phyloP scores from a whole-genome alignment of 176 grass and related monocot species.

The Musa beccarii region DNA sequence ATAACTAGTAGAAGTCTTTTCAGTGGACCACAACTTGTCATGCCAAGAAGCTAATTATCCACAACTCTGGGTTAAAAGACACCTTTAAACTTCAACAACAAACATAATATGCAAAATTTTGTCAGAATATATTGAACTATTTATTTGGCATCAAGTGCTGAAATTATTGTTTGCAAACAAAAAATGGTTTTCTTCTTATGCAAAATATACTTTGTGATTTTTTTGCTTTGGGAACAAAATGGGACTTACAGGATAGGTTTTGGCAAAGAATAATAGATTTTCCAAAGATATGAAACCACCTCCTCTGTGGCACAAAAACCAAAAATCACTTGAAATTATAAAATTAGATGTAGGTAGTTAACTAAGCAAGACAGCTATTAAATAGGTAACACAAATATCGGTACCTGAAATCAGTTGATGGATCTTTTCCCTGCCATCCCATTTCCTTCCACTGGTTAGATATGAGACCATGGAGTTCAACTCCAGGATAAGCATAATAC shows the following conservation, averaged over 20 bases:
- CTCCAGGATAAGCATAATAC: slow-evolving; percentile 72
- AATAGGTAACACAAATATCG: not conserved
- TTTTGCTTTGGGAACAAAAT: not conserved
- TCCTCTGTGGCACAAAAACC: slow-evolving; percentile 49
- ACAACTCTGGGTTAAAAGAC: too few species aligned
- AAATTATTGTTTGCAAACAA: not conserved
- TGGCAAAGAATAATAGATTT: slow-evolving; percentile 85
- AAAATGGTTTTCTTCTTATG: not conserved
- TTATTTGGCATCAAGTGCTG: too few species aligned
- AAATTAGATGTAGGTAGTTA: not conserved
- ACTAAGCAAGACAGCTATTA: not conserved
- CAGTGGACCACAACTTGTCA: too few species aligned
- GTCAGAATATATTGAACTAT: too few species aligned
- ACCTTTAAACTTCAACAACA: too few species aligned
- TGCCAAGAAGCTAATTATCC: too few species aligned
- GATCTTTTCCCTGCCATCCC: slow-evolving; percentile 99
- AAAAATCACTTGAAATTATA: slow-evolving; percentile 12
- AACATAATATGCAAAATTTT: too few species aligned
- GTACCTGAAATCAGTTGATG: slow-evolving; percentile 98
- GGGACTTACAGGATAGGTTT: slow-evolving; percentile 63
- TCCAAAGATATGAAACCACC: slow-evolving; percentile 98
- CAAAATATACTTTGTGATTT: not conserved
- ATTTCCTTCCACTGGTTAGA: slow-evolving; percentile 99
- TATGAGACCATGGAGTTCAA: slow-evolving; percentile 59
- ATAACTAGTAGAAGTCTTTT: too few species aligned